Conservation (phyloP, 1,139 yeast genomes). For the Geotrichum phurueaensis region DNA sequence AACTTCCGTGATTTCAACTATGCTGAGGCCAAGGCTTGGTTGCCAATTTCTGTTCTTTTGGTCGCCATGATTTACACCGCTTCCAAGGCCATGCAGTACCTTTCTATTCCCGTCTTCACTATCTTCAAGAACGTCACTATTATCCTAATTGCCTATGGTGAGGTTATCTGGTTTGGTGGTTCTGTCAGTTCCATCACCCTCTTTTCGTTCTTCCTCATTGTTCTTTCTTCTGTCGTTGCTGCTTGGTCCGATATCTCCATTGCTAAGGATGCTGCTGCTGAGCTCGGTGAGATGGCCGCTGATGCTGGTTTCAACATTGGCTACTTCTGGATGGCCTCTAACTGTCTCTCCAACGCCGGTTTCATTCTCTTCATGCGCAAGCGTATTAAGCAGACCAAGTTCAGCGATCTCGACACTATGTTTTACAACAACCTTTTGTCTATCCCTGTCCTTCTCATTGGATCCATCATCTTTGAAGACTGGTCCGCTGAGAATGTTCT, state of each 20-base stretch:
- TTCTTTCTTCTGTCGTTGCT: slow-evolving; percentile 86
- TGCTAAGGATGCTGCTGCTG: slow-evolving; percentile 30
- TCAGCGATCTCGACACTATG: slow-evolving; percentile 98
- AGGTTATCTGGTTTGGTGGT: slow-evolving; percentile 96
- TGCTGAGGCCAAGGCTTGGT: slow-evolving; percentile 86
- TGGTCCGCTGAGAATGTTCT: slow-evolving; percentile 80
- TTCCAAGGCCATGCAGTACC: slow-evolving; percentile 85
- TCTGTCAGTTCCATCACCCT: slow-evolving; percentile 84
- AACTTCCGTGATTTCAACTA: slow-evolving; percentile 79
- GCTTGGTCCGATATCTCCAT: slow-evolving; percentile 75
- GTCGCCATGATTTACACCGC: slow-evolving; percentile 95
- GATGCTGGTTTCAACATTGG: slow-evolving; percentile 56
- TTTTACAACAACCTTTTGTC: slow-evolving; percentile 92
- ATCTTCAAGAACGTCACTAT: slow-evolving; percentile 96
- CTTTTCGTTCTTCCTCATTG: slow-evolving; percentile 84
- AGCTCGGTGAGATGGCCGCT: slow-evolving; percentile 31
- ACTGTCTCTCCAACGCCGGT: slow-evolving; percentile 90
- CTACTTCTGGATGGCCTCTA: slow-evolving; percentile 92
- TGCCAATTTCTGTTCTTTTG: slow-evolving; percentile 83
- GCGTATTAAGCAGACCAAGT: slow-evolving; percentile 93
- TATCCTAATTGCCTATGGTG: slow-evolving; percentile 95
- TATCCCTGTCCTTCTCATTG: slow-evolving; percentile 73
- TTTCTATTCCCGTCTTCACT: slow-evolving; percentile 92
- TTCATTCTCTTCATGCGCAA: slow-evolving; percentile 93
- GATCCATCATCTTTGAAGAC: slow-evolving; percentile 78